A percentile compares a stretch with the other conserved stretches of the same genome.
These are phyloP conservation scores for Ogataea thermomethanolica DNA, from an alignment of 805 yeast genomes.

Conservation along the genomic window DNA sequence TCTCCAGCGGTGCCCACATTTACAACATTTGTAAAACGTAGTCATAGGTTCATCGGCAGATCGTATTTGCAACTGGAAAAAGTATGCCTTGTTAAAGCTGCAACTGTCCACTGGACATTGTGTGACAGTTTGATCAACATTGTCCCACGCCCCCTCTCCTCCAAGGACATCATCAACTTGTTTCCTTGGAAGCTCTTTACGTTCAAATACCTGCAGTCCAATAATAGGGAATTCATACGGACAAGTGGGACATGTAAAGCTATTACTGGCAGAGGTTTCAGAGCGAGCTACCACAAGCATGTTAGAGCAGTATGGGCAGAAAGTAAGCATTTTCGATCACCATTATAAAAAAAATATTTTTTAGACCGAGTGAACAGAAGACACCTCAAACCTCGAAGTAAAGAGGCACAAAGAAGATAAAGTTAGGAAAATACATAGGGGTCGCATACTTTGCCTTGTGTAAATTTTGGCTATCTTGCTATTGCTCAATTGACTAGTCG, in stretches of 20 bases:
- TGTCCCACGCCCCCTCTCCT: constrained; percentile 98
- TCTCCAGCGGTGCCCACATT: constrained; percentile 94
- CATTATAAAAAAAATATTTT: background rate
- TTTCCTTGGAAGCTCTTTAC: constrained; percentile 79
- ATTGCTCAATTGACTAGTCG: too few species aligned
- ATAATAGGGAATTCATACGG: constrained; percentile 90
- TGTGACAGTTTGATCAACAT: constrained; percentile 91
- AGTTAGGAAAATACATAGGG: too few species aligned
- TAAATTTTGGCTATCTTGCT: too few species aligned
- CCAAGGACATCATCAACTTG: constrained; percentile 96
- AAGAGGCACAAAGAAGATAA: too few species aligned
- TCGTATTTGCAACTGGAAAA: constrained; percentile 93
- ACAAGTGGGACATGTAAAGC: constrained; percentile 88
- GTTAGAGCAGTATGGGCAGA: constrained; percentile 92
- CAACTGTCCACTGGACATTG: constrained; percentile 89
- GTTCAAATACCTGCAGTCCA: constrained; percentile 80
- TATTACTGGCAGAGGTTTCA: constrained; percentile 48
- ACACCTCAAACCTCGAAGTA: background rate
- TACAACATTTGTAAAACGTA: constrained; percentile 91
- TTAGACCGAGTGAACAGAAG: background rate
- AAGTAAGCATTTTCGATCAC: constrained; percentile 64
- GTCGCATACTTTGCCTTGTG: too few species aligned
- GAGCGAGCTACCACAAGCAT: constrained; percentile 75
- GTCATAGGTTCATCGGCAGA: constrained; percentile 99
- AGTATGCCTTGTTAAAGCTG: constrained; percentile 88